Evolutionary conservation across 139 green algal genomes (phyloP), one percentile per base, ranked within the genome.

Genomic region (Picochlorum sp.): DNA sequence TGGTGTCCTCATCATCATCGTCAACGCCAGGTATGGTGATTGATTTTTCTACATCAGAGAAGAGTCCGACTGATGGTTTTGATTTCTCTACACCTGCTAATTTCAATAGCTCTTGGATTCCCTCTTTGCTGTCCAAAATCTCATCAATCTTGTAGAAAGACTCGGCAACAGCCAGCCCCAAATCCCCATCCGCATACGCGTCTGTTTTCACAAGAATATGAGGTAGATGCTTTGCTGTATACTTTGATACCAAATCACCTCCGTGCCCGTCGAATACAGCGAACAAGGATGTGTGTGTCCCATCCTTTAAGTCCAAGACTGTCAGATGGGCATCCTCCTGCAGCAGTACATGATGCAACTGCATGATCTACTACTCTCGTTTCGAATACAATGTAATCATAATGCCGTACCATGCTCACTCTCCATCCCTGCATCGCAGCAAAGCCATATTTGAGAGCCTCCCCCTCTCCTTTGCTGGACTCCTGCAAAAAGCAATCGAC

Each of bases 111-210:
- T 77, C 70, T 9, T 52, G 56, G n/a, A 45, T 26, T 0, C 70
- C 70, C 37, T 57, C 70, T 23, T 72, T 65, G 7, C 68, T 81
- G 50, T 89, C 83, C 26, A 89, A 81, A 66, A 85, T 70, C 41
- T 60, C 49, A 49, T 77, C 70, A 41, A 77, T 34, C 10, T 62
- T 54, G 34, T 60, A 69, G 51, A 71, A 77, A 13, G 63, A 41
- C 2, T 69, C 37, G 1, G 64, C 51, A 24, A 77, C 59, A 20
- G 70, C 70, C 1, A 24, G 28, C 3, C 38, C 57, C 20, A 71
- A 57, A 45, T 77, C 58, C 31, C 57, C 63, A 13, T 24, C 44
- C 18, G 6, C 24, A 58, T 69, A 77, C 8, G 64, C 64, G 14
- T 47, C 34, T 20, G 28, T 69, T 20, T 8, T 41, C 44, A 77